phyloP scores from a whole-genome alignment of 2,329 filamentous ascomycete species.

The Claviceps citrina region DNA sequence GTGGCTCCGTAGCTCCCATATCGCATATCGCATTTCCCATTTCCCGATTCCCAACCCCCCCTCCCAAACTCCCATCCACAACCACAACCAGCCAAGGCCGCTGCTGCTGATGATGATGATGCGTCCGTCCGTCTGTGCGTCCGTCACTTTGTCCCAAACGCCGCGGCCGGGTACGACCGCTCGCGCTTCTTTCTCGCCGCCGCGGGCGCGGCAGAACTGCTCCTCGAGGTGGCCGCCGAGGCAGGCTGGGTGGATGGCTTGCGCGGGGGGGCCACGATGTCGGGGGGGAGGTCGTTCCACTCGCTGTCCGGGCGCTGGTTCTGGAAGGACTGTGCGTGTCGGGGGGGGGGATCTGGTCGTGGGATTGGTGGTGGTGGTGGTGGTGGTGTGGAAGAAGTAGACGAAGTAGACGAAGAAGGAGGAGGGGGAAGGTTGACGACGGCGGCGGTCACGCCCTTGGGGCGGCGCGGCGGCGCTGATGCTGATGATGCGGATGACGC shows the following conservation, averaged over 20 bases:
- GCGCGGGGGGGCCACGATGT: conserved; percentile 28
- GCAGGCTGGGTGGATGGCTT: conserved; percentile 16
- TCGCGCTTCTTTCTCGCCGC: conserved; percentile 42
- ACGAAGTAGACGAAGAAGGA: background rate
- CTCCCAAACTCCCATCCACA: too few relatives aligned
- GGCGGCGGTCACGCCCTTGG: conserved; percentile 16
- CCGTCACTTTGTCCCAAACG: conserved; percentile 31
- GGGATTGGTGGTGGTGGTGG: conserved; percentile 11
- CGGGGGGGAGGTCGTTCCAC: conserved; percentile 50
- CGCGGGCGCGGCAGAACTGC: conserved; percentile 34
- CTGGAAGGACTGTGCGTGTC: conserved; percentile 42
- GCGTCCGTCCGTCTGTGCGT: too few relatives aligned
- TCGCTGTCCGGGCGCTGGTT: conserved; percentile 42
- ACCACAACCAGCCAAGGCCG: too few relatives aligned
- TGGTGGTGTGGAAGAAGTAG: conserved; percentile 11
- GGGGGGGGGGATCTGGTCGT: conserved; percentile 9
- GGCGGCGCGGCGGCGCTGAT: background rate
- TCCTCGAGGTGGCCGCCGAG: conserved; percentile 37
- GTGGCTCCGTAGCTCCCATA: too few relatives aligned
- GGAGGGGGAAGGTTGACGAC: conserved; percentile 16
- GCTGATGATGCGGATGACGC: too few relatives aligned
- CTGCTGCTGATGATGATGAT: too few relatives aligned
- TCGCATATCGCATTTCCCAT: too few relatives aligned
- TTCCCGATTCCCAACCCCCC: too few relatives aligned
- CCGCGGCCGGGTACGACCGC: conserved; percentile 45